phyloP scores from a whole-genome alignment of 495 filamentous ascomycete species.

The Staphylotrichum longicolle region DNA sequence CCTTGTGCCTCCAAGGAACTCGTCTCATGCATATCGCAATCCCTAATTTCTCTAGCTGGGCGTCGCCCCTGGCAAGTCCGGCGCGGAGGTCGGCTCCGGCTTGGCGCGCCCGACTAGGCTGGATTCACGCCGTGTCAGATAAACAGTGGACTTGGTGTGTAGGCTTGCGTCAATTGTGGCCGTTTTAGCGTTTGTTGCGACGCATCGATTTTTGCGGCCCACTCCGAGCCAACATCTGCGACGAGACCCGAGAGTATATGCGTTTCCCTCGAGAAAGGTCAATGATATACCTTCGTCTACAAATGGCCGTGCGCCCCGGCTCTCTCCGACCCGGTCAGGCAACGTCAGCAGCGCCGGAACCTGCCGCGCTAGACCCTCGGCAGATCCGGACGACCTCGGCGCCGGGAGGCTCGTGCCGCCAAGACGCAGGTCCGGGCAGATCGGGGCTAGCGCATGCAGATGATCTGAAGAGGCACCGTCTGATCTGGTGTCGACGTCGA shows the following conservation, averaged over 20 bases:
- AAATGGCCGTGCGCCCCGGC: neutral
- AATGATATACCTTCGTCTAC: neutral
- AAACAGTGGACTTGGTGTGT: neutral
- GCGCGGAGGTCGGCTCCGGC: conserved; percentile 4
- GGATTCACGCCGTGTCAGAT: conserved; percentile 10
- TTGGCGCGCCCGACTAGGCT: conserved; percentile 9
- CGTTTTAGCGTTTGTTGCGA: neutral
- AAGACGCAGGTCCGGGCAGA: conserved; percentile 20
- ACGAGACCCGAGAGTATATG: neutral
- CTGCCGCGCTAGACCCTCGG: conserved; percentile 6
- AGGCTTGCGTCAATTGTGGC: conserved; percentile 8
- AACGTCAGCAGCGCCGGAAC: conserved; percentile 7
- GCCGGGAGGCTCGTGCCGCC: conserved; percentile 7
- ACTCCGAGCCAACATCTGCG: neutral
- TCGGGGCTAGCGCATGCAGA: conserved; percentile 22
- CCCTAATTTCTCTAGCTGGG: conserved; percentile 16
- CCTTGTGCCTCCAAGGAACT: neutral
- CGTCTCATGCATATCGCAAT: conserved; percentile 12
- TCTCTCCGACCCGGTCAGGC: conserved; percentile 10
- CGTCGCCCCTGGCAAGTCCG: neutral
- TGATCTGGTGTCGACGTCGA: neutral
- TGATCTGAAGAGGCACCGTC: conserved; percentile 7
- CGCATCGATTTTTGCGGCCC: conserved; percentile 13
- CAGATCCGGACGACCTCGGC: conserved; percentile 11
- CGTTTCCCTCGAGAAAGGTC: too few species aligned